Conservation (phyloP, 148 eudicot species). For the Persicaria maculosa region DNA sequence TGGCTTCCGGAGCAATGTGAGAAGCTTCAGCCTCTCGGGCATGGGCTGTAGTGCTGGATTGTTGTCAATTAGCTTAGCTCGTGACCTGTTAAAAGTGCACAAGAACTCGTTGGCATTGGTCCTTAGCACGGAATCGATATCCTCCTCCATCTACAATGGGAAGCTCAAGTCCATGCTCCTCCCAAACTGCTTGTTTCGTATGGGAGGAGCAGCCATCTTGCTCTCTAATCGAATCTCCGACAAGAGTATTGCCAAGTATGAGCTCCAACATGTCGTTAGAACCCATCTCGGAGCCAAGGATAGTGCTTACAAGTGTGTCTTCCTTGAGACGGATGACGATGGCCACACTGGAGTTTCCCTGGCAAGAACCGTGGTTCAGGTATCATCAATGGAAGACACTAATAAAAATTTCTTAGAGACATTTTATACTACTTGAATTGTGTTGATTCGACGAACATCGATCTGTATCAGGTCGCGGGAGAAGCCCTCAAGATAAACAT, state of each 20-base stretch:
- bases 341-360: constrained; percentile 29
- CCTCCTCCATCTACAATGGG: constrained; percentile 26
- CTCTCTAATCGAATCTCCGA: constrained; percentile 29
- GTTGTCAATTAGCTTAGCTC: constrained; percentile 27
- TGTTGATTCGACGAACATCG: background rate
- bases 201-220: constrained; percentile 35
- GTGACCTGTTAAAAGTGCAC: constrained; percentile 37
- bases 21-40: constrained; percentile 36
- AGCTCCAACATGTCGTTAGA: constrained; percentile 32
- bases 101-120: constrained; percentile 31
- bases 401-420: background rate
- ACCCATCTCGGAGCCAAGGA: constrained; percentile 43
- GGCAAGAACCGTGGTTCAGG: constrained; percentile 30
- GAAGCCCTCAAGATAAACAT: constrained; percentile 35
- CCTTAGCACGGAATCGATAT: constrained; percentile 33
- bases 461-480: constrained; percentile 25
- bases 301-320: constrained; percentile 33
- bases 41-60: constrained; percentile 49
- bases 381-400: background rate
- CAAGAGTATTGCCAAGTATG: constrained; percentile 28
- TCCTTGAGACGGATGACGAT: constrained; percentile 27
- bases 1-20: constrained; percentile 34
- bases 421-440: background rate
- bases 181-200: constrained; percentile 39
- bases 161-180: constrained; percentile 41